These are phyloP conservation scores for Talaromyces trachyspermus DNA, from an alignment of 495 filamentous ascomycete species.

Conservation along the genomic window DNA sequence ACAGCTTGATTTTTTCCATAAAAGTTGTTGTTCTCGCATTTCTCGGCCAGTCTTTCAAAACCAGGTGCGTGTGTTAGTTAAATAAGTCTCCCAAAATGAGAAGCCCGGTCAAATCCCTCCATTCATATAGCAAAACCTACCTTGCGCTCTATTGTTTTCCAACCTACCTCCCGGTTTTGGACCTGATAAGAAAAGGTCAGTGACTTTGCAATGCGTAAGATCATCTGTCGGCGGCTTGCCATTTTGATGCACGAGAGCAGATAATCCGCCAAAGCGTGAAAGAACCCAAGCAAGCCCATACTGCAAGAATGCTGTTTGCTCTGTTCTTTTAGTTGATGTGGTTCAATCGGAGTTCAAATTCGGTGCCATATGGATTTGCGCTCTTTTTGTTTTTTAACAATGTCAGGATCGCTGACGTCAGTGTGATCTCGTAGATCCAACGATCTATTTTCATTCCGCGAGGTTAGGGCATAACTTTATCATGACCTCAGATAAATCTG, in stretches of 20 bases:
- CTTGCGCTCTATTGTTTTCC: slow-evolving; percentile 24
- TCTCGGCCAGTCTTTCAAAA: slow-evolving; percentile 23
- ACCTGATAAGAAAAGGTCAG: not conserved
- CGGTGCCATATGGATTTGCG: not conserved
- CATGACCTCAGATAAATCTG: not conserved
- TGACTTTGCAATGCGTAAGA: not conserved
- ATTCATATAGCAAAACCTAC: not conserved
- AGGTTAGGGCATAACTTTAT: too few species aligned
- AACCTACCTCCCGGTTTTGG: slow-evolving; percentile 27
- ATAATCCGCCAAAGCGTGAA: slow-evolving; percentile 3
- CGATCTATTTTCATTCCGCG: too few species aligned
- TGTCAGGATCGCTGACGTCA: not conserved
- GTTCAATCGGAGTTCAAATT: not conserved
- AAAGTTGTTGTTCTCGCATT: slow-evolving; percentile 28
- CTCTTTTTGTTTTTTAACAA: not conserved
- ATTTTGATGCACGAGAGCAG: not conserved
- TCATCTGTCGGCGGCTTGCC: not conserved
- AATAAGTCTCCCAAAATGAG: not conserved
- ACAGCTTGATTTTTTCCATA: slow-evolving; percentile 35
- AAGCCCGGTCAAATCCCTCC: not conserved
- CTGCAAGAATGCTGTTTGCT: not conserved
- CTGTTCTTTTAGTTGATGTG: not conserved
- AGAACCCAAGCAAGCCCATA: not conserved
- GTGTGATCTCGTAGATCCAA: too few species aligned
- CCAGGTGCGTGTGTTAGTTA: not conserved